Evolutionary conservation across 2,329 filamentous ascomycete species (phyloP).

Genomic region (Fusarium penzigii): DNA sequence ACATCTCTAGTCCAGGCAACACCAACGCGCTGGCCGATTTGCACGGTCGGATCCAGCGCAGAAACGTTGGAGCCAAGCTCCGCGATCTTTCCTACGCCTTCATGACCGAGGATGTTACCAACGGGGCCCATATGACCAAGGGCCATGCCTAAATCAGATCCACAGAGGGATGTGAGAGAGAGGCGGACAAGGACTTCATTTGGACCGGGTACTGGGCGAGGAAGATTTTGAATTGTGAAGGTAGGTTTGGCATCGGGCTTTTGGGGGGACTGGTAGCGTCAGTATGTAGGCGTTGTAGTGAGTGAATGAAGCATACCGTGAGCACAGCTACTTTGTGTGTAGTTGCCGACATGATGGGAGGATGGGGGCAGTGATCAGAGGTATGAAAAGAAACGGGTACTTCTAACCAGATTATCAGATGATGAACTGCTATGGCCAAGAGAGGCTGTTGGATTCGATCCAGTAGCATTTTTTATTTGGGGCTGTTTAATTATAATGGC

Average conservation of each 20-base stretch:
- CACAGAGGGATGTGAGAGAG: slow-evolving; percentile 39
- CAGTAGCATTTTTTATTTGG: too few species aligned
- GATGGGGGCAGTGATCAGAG: too few species aligned
- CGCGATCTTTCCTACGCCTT: slow-evolving; percentile 44
- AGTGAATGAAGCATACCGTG: slow-evolving; percentile 4
- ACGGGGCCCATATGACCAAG: slow-evolving; percentile 38
- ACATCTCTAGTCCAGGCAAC: slow-evolving; percentile 42
- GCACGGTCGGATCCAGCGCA: slow-evolving; percentile 20
- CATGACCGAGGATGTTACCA: slow-evolving; percentile 42
- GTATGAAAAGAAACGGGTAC: too few species aligned
- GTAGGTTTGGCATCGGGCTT: slow-evolving; percentile 8
- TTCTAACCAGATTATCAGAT: too few species aligned
- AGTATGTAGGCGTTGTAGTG: not conserved
- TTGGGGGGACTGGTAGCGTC: slow-evolving; percentile 10
- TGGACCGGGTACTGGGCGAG: slow-evolving; percentile 18
- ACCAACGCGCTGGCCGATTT: slow-evolving; percentile 38
- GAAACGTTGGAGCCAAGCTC: slow-evolving; percentile 37
- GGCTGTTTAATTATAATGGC: too few species aligned
- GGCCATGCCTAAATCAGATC: slow-evolving; percentile 41
- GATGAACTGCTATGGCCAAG: too few species aligned
- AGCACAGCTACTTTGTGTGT: slow-evolving; percentile 16
- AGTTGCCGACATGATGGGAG: slow-evolving; percentile 5
- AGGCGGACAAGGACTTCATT: slow-evolving; percentile 36
- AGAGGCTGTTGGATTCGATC: too few species aligned
- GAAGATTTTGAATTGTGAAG: slow-evolving; percentile 8